Conservation (phyloP, 31 red algal genomes). For the Endocladia muricata region DNA sequence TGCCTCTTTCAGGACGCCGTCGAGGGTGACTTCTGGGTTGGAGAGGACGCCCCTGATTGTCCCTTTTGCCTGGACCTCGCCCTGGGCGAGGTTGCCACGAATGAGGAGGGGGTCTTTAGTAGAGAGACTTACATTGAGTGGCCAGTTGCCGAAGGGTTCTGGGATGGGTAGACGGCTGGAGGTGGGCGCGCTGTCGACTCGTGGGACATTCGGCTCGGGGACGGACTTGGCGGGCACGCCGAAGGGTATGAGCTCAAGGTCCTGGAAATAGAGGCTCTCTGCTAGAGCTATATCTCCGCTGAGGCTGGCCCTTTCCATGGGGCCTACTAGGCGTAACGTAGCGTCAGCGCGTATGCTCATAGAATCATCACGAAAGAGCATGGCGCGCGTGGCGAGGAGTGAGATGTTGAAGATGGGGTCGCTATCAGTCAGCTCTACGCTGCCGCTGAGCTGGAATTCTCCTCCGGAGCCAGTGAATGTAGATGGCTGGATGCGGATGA, state of each 20-base stretch:
- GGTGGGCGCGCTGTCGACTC: neutral
- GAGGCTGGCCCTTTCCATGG: neutral
- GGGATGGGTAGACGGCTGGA: neutral
- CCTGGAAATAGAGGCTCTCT: no score
- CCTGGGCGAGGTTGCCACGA: constrained; percentile 7
- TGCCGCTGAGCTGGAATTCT: neutral
- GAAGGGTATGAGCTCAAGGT: no score
- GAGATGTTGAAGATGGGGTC: constrained; percentile 6
- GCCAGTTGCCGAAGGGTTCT: constrained; percentile 13
- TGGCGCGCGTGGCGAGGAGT: neutral
- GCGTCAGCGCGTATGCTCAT: neutral
- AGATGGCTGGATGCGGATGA: neutral
- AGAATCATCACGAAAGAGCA: neutral
- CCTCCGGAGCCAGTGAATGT: neutral
- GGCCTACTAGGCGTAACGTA: neutral
- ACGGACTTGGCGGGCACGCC: no score
- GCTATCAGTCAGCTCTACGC: neutral
- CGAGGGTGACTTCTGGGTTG: neutral
- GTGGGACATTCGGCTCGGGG: constrained; percentile 5
- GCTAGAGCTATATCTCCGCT: constrained; percentile 3
- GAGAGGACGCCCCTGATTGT: neutral
- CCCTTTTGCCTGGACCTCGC: neutral
- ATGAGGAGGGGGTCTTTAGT: constrained; percentile 11
- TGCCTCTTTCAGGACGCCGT: neutral
- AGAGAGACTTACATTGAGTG: neutral